Percentiles rank a stretch among this genome's conserved stretches.
These are phyloP conservation scores for Pichia phayaonensis DNA, from an alignment of 805 yeast species.

Conservation along the genomic window DNA sequence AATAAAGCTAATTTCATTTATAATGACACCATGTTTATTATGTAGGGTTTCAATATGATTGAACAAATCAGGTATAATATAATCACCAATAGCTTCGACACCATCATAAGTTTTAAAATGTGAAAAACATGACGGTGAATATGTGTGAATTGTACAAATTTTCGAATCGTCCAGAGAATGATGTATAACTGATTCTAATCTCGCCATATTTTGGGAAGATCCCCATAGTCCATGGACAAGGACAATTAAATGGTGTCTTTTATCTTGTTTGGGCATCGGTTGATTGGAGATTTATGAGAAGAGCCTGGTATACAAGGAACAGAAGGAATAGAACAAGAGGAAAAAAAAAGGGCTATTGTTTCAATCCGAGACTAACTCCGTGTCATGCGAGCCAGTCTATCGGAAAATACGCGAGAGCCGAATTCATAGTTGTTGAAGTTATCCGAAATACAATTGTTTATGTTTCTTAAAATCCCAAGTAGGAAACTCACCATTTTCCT, in stretches of 20 bases:
- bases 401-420: background rate
- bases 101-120: constrained; percentile 84
- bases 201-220: constrained; percentile 47
- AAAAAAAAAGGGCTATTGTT: background rate
- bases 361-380: too few relatives aligned
- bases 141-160: constrained; percentile 36
- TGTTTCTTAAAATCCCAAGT: background rate
- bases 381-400: too few relatives aligned
- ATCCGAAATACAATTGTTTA: background rate
- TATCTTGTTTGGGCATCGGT: background rate
- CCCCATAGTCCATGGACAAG: constrained; percentile 80
- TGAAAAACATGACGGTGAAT: constrained; percentile 53
- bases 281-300: too few relatives aligned
- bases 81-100: constrained; percentile 59
- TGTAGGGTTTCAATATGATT: constrained; percentile 32
- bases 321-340: background rate
- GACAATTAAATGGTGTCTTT: constrained; percentile 51
- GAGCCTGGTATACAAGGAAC: background rate
- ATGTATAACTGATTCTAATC: constrained; percentile 37
- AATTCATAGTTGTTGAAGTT: background rate
- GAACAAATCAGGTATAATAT: constrained; percentile 61
- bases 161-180: constrained; percentile 21
- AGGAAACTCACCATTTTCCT: too few relatives aligned
- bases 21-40: constrained; percentile 25
- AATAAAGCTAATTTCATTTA: constrained; percentile 57